phyloP scores from a whole-genome alignment of 768 basidiomycete species.

The Leucocoprinus leucothites region DNA sequence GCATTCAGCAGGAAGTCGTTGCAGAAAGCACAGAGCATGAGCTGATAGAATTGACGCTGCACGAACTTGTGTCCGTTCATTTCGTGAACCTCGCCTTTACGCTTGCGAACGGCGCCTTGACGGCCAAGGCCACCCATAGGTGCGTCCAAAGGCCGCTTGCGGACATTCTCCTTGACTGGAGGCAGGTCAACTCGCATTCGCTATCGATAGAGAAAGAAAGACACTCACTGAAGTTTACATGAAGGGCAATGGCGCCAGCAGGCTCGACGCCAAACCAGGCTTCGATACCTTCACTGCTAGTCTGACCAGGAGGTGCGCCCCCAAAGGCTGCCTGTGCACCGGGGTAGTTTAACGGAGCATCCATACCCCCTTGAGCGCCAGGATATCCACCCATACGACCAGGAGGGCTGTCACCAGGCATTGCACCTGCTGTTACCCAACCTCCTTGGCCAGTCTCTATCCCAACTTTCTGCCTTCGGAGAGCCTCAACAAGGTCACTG shows the following conservation, averaged over 20 bases:
- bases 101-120: slow-evolving; percentile 96
- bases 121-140: slow-evolving; percentile 87
- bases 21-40: slow-evolving; percentile 98
- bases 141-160: slow-evolving; percentile 92
- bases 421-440: slow-evolving; percentile 94
- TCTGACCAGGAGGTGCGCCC: slow-evolving; percentile 30
- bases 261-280: slow-evolving; percentile 98
- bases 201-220: slow-evolving; percentile 10
- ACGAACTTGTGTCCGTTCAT: slow-evolving; percentile 99
- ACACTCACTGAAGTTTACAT: slow-evolving; percentile 86
- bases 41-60: slow-evolving; percentile 95
- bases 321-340: slow-evolving; percentile 30
- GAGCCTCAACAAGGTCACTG: slow-evolving; percentile 89
- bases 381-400: slow-evolving; percentile 15
- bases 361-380: slow-evolving; percentile 37
- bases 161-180: slow-evolving; percentile 95
- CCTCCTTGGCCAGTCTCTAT: slow-evolving; percentile 84
- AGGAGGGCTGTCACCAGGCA: slow-evolving; percentile 61
- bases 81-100: slow-evolving; percentile 97
- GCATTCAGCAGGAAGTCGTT: slow-evolving; percentile 97
- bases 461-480: slow-evolving; percentile 88
- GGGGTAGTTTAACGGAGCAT: slow-evolving; percentile 44
- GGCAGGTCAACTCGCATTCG: slow-evolving; percentile 9
- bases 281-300: slow-evolving; percentile 75
- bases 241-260: slow-evolving; percentile 86